These are phyloP conservation scores for Paxillus involutus DNA, from an alignment of 768 basidiomycete genomes.

Conservation along the genomic window DNA sequence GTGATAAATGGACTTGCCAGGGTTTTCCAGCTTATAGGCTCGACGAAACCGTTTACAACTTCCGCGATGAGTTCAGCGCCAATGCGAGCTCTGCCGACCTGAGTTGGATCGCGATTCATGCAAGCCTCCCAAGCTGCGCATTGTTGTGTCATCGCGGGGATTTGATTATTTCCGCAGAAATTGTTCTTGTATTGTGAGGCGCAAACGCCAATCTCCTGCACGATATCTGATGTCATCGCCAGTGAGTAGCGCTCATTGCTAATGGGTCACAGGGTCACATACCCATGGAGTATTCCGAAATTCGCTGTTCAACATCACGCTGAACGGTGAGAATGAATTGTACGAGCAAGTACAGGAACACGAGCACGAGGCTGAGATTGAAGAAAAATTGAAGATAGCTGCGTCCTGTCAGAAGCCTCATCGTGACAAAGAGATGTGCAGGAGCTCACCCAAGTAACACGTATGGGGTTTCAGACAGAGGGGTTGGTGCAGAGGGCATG, in stretches of 20 bases:
- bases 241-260: conserved; percentile 19
- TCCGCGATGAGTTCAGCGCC: conserved; percentile 95
- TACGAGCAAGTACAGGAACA: conserved; percentile 82
- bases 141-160: conserved; percentile 86
- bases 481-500: conserved; percentile 58
- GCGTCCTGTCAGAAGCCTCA: conserved; percentile 16
- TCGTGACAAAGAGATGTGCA: conserved; percentile 1
- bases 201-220: conserved; percentile 91
- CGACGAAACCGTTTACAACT: conserved; percentile 94
- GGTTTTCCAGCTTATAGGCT: conserved; percentile 97
- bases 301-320: conserved; percentile 83
- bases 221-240: conserved; percentile 58
- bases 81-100: conserved; percentile 85
- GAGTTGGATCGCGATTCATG: conserved; percentile 92
- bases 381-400: conserved; percentile 96
- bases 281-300: conserved; percentile 90
- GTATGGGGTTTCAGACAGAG: conserved; percentile 71
- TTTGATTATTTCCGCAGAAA: conserved; percentile 68
- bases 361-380: conserved; percentile 78
- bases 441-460: conserved; percentile 75
- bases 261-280: conserved; percentile 15
- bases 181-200: conserved; percentile 79
- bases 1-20: conserved; percentile 53
- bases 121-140: conserved; percentile 92
- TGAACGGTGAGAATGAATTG: conserved; percentile 90